A percentile compares a stretch with the other conserved stretches of the same genome.
Evolutionary conservation across 2,329 filamentous ascomycete species (phyloP).

Genomic region (Aspergillus transmontanensis): DNA sequence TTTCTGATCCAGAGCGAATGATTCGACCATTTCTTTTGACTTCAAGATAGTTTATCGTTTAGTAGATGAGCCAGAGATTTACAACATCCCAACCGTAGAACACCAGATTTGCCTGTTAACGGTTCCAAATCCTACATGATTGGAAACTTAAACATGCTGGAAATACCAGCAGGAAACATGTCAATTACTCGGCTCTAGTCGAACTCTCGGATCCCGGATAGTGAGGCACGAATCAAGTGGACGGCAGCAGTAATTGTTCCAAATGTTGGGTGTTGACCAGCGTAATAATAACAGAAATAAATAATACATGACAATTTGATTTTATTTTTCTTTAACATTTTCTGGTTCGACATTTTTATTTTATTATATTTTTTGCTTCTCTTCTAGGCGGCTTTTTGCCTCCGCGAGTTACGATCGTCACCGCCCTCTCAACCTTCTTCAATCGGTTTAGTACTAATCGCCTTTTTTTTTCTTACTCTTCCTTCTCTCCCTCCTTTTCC

Average conservation of each 20-base stretch:
- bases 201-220: conserved; percentile 19
- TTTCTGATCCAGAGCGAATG: conserved; percentile 17
- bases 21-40: conserved; percentile 11
- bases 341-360: not conserved
- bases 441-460: conserved; percentile 16
- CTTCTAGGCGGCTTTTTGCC: conserved; percentile 15
- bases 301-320: not conserved
- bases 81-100: conserved; percentile 10
- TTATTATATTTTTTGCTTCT: conserved; percentile 3
- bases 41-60: conserved; percentile 7
- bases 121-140: conserved; percentile 5
- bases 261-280: conserved; percentile 19
- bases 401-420: conserved; percentile 29
- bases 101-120: conserved; percentile 8
- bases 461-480: conserved; percentile 11
- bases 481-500: conserved; percentile 10
- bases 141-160: not conserved
- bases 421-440: conserved; percentile 22
- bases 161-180: conserved; percentile 4
- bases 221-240: conserved; percentile 25
- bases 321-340: not conserved
- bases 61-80: conserved; percentile 13
- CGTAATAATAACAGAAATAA: conserved; percentile 1
- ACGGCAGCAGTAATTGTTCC: conserved; percentile 21
- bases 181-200: conserved; percentile 17